These are phyloP conservation scores for Aspergillus kassunensis DNA, from an alignment of 495 filamentous ascomycete species.

Conservation along the genomic window DNA sequence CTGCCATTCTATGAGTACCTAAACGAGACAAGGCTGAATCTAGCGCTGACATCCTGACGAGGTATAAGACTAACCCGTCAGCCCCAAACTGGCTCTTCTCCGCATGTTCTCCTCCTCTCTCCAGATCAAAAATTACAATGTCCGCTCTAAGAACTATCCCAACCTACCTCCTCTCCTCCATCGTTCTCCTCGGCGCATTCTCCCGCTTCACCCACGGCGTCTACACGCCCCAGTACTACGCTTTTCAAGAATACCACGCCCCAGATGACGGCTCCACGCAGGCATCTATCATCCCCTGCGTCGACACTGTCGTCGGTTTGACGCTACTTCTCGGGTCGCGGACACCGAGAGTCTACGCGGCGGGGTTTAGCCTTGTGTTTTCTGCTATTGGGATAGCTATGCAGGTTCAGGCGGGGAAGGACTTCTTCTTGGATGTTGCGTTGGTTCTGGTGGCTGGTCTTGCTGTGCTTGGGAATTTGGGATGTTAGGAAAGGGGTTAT, in stretches of 20 bases:
- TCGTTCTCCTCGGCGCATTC: not conserved
- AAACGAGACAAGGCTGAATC: too few species aligned
- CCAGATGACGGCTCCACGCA: not conserved
- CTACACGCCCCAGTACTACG: not conserved
- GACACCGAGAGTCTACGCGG: not conserved
- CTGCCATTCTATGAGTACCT: too few species aligned
- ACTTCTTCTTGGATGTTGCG: not conserved
- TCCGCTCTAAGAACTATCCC: not conserved
- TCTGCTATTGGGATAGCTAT: not conserved
- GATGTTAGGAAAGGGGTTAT: too few species aligned
- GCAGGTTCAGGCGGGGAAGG: not conserved
- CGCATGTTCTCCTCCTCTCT: too few species aligned
- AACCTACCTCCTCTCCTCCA: slow-evolving; percentile 2
- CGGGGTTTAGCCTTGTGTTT: not conserved
- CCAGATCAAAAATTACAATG: too few species aligned
- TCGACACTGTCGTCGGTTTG: not conserved
- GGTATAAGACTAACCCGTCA: too few species aligned
- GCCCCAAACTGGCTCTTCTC: too few species aligned
- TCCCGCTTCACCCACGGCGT: not conserved
- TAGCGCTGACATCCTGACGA: too few species aligned
- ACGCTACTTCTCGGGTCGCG: not conserved
- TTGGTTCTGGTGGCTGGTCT: not conserved
- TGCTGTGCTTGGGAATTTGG: not conserved
- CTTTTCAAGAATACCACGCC: not conserved
- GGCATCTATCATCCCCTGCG: not conserved